Base-by-base conservation (phyloP, 2,329 filamentous ascomycete genomes). In the Colletotrichum sansevieriae region DNA sequence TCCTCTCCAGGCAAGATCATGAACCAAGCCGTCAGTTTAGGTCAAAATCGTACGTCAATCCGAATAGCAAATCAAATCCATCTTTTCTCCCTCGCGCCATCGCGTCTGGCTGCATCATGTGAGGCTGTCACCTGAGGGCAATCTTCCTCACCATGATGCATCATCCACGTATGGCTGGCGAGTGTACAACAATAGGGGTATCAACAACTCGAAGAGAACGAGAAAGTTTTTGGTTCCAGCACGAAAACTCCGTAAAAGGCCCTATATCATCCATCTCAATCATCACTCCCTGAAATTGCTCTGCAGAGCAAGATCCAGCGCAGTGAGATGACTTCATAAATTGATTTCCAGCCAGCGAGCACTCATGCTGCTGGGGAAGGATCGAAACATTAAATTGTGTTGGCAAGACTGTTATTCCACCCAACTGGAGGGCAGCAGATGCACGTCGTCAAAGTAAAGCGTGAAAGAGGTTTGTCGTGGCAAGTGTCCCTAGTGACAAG, bases 191-290 rank as follows among this genome's bases (percentile, higher is more conserved):
- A 70, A 66, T 70, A 71, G 66, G 65, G 65, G 69, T 71, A 70
- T 71, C 69, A 71, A 71, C 66, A 71, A 70, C 62, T 70, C 66
- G 66, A 71, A 66, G 61, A 65, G 56, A 65, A 71, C 59, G 52
- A 70, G 66, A 67, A 70, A 62, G 52, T 70, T 68, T 71, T 70
- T 37, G 60, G 41, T 66, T 70, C 65, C 65, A 62, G 49, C 69
- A 63, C 52, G 52, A 63, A 63, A 68, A 68, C 63, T 58, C 67
- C 63, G 52, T 51, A 68, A 70, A 60, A 56, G 29, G 18, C 68
- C 65, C 60, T 52, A 44, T 43, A 65, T 61, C 68, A 62, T 63
- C 58, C 68, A 37, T 67, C 54, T 46, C 47, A 55, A 68, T 59
- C 59, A 35, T 47, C 46, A 44, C 44, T 29, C 18, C 46, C 9